A percentile compares a stretch with the other conserved stretches of the same genome.
These are phyloP conservation scores for Trametes versicolor DNA, from an alignment of 1,284 basidiomycete genomes.

Conservation along the genomic window DNA sequence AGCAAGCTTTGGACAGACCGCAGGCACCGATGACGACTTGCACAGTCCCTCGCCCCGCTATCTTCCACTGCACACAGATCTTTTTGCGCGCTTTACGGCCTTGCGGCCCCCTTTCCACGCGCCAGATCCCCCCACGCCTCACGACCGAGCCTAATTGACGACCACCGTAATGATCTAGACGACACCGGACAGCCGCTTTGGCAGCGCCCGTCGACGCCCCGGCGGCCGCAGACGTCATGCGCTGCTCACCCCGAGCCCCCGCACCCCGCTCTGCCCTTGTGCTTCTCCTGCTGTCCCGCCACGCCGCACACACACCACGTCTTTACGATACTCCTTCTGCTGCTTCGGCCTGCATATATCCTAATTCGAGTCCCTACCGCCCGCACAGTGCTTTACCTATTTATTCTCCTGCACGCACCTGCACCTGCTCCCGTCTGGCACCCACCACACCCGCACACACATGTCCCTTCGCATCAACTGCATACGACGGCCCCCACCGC, in stretches of 20 bases:
- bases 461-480: slow-evolving; percentile 4
- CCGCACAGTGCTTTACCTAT: slow-evolving; percentile 31
- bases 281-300: not conserved
- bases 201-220: slow-evolving; percentile 10
- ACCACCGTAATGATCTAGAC: slow-evolving; percentile 27
- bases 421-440: not conserved
- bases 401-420: slow-evolving; percentile 19
- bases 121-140: slow-evolving; percentile 24
- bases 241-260: not conserved
- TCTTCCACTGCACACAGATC: slow-evolving; percentile 27
- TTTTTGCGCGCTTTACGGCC: slow-evolving; percentile 2
- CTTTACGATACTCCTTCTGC: slow-evolving; percentile 21
- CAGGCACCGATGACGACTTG: slow-evolving; percentile 16
- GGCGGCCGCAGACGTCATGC: slow-evolving; percentile 19
- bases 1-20: slow-evolving; percentile 20
- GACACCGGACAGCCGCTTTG: slow-evolving; percentile 19
- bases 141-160: slow-evolving; percentile 32
- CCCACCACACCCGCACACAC: not conserved
- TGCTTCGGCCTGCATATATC: slow-evolving; percentile 34
- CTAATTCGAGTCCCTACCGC: slow-evolving; percentile 26
- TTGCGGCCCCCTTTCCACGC: slow-evolving; percentile 14
- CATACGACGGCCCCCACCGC: slow-evolving; percentile 2
- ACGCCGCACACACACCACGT: not conserved
- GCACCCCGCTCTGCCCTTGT: not conserved
- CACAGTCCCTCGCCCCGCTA: slow-evolving; percentile 8